phyloP scores from a whole-genome alignment of 2,329 filamentous ascomycete genomes.

The Verticillium alfalfae region DNA sequence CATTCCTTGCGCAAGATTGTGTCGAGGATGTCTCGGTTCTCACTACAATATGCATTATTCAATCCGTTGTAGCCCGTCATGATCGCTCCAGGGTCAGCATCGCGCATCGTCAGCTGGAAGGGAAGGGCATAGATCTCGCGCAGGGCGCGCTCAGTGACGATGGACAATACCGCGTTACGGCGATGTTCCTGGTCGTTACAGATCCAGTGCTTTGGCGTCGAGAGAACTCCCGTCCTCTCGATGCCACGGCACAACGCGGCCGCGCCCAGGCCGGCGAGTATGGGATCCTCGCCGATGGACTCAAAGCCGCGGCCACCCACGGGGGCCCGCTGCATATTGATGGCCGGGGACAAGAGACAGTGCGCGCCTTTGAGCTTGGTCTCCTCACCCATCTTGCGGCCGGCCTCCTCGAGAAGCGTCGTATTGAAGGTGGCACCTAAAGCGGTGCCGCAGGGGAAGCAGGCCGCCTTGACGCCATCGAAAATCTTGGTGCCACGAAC shows the following conservation, averaged over 20 bases:
- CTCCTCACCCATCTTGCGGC: slow-evolving; percentile 46
- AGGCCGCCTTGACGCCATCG: slow-evolving; percentile 54
- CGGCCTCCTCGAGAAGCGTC: slow-evolving; percentile 45
- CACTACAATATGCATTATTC: slow-evolving; percentile 50
- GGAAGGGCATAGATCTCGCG: slow-evolving; percentile 51
- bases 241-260: slow-evolving; percentile 49
- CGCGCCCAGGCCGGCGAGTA: slow-evolving; percentile 49
- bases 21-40: slow-evolving; percentile 44
- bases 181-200: slow-evolving; percentile 58
- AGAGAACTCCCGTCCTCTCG: slow-evolving; percentile 49
- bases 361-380: slow-evolving; percentile 52
- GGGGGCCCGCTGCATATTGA: slow-evolving; percentile 58
- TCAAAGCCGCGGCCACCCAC: slow-evolving; percentile 56
- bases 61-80: slow-evolving; percentile 58
- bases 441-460: slow-evolving; percentile 54
- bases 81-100: slow-evolving; percentile 44
- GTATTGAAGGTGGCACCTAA: slow-evolving; percentile 54
- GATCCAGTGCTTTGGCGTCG: slow-evolving; percentile 56
- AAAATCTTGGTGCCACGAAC: slow-evolving; percentile 65
- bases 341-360: slow-evolving; percentile 51
- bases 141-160: slow-evolving; percentile 49
- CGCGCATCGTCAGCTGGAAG: slow-evolving; percentile 51
- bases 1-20: slow-evolving; percentile 49
- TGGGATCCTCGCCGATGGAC: slow-evolving; percentile 52
- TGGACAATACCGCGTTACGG: slow-evolving; percentile 50